Percentiles rank a stretch among this genome's conserved stretches.
phyloP scores from a whole-genome alignment of 73 alveolate species.

The Tetrahymena malaccensis region DNA sequence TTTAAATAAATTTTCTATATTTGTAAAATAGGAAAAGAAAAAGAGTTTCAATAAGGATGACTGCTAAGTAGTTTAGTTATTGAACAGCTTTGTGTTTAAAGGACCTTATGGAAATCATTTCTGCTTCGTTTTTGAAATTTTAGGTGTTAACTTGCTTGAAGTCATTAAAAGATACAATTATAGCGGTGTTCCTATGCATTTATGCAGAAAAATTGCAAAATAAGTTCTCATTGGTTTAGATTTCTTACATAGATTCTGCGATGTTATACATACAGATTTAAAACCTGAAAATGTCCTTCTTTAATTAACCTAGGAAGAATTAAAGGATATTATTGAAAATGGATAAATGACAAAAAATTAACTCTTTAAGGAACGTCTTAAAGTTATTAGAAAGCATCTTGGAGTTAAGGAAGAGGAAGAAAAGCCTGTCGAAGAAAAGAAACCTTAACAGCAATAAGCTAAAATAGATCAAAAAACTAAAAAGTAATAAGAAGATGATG shows the following conservation, averaged over 20 bases:
- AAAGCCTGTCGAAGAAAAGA: neutral
- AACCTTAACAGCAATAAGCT: neutral
- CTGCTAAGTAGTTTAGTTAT: constrained; percentile 37
- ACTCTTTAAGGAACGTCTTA: constrained; percentile 11
- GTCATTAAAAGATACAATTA: constrained; percentile 77
- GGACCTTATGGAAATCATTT: constrained; percentile 61
- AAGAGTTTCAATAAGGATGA: constrained; percentile 18
- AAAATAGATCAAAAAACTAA: neutral
- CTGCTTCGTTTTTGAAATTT: constrained; percentile 96
- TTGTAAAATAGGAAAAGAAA: constrained; percentile 1
- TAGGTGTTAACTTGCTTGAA: constrained; percentile 96
- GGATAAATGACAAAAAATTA: constrained; percentile 18
- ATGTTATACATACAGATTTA: constrained; percentile 91
- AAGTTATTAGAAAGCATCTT: constrained; percentile 6
- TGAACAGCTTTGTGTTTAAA: constrained; percentile 35
- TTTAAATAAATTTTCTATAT: neutral
- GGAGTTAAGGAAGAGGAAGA: constrained; percentile 4
- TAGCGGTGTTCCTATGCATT: constrained; percentile 56
- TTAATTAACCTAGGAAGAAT: constrained; percentile 67
- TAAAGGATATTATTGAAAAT: constrained; percentile 57
- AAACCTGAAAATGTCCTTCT: constrained; percentile 92
- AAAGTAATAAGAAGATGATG: neutral
- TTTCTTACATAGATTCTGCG: constrained; percentile 89
- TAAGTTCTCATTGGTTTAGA: constrained; percentile 94
- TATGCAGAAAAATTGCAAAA: constrained; percentile 69